phyloP scores from a whole-genome alignment of 2,329 filamentous ascomycete species.

The Neophaeococcomyces aloes region DNA sequence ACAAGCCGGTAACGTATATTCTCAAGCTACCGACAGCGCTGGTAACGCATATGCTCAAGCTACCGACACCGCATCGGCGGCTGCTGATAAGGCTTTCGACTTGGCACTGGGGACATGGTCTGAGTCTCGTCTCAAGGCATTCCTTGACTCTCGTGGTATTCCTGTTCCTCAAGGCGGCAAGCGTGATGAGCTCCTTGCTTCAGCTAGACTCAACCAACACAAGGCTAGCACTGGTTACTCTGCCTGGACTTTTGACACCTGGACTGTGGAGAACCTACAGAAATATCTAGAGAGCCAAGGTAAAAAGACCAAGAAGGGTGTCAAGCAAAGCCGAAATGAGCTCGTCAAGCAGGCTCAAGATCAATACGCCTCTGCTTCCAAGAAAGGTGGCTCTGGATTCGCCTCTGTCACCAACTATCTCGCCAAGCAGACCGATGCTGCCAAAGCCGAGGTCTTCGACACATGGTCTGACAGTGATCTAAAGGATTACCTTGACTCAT shows the following conservation, averaged over 20 bases:
- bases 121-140: constrained; percentile 65
- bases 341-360: constrained; percentile 49
- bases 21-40: constrained; percentile 61
- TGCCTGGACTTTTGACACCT: constrained; percentile 71
- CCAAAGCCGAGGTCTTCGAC: constrained; percentile 58
- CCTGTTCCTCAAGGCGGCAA: constrained; percentile 63
- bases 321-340: constrained; percentile 60
- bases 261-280: constrained; percentile 60
- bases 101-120: constrained; percentile 55
- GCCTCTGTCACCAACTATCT: constrained; percentile 64
- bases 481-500: constrained; percentile 70
- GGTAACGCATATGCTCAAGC: constrained; percentile 68
- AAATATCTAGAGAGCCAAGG: constrained; percentile 41
- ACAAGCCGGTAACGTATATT: constrained; percentile 41
- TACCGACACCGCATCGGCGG: constrained; percentile 55
- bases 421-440: constrained; percentile 52
- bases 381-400: constrained; percentile 34
- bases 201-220: constrained; percentile 63
- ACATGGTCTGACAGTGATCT: constrained; percentile 62
- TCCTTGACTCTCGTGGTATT: constrained; percentile 64
- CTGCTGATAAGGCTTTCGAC: constrained; percentile 58
- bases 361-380: constrained; percentile 37
- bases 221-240: constrained; percentile 58
- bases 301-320: constrained; percentile 49
- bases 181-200: constrained; percentile 60